Percentiles rank a stretch among this genome's conserved stretches.
phyloP scores from a whole-genome alignment of 2,329 filamentous ascomycete genomes.

The Sporothrix euskadiensis region DNA sequence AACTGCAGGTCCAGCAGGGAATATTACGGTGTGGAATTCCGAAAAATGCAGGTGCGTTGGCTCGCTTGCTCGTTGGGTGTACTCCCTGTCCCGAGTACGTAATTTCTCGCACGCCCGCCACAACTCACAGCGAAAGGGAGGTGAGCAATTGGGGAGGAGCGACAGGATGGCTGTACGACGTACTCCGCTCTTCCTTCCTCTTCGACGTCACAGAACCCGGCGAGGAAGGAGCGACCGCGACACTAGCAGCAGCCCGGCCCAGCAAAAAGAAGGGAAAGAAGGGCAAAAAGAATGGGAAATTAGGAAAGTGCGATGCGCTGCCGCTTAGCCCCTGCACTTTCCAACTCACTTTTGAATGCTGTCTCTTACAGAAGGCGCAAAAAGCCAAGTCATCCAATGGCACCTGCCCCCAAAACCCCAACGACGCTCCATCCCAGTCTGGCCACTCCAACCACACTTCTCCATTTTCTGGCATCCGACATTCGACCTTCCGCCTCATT shows the following conservation, averaged over 20 bases:
- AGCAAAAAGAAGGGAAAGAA: background rate
- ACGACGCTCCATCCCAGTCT: background rate
- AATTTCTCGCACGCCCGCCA: conserved; percentile 11
- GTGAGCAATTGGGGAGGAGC: conserved; percentile 5
- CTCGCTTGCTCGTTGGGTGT: background rate
- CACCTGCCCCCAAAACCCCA: background rate
- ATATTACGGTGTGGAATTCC: no score
- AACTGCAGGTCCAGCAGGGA: background rate
- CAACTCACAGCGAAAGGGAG: conserved; percentile 7
- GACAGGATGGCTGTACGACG: background rate
- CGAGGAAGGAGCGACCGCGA: conserved; percentile 3
- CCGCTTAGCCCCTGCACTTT: background rate
- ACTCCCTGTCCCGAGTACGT: conserved; percentile 20
- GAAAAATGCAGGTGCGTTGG: background rate
- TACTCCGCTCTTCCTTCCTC: conserved; percentile 7
- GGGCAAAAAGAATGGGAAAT: background rate
- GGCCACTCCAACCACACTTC: conserved; percentile 14
- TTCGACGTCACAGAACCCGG: conserved; percentile 1
- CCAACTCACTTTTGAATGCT: no score
- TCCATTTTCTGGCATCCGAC: conserved; percentile 4
- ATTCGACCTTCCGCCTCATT: conserved; percentile 15
- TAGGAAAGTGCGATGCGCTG: conserved; percentile 4
- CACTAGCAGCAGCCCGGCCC: conserved; percentile 2
- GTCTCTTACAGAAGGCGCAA: background rate
- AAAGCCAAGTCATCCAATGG: background rate